phyloP scores from a whole-genome alignment of 2,329 filamentous ascomycete species.

The Fusarium albosuccineum region DNA sequence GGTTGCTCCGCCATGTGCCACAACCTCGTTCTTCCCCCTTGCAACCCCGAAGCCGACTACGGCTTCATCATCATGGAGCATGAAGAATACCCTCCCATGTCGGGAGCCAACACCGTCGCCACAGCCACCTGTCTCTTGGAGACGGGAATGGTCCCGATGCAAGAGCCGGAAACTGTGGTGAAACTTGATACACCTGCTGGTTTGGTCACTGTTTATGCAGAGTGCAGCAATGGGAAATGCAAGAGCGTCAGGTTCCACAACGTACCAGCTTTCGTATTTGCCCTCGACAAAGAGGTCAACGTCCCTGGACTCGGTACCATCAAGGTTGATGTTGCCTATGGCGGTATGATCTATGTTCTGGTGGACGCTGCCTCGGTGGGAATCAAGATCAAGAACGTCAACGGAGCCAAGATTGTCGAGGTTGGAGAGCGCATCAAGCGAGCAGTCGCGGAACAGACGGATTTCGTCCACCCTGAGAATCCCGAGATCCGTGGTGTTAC shows the following conservation, averaged over 20 bases:
- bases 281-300: constrained; percentile 19
- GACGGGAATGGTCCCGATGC: constrained; percentile 35
- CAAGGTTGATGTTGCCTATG: constrained; percentile 34
- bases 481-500: constrained; percentile 28
- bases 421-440: constrained; percentile 35
- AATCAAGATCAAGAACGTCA: constrained; percentile 24
- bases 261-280: constrained; percentile 38
- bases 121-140: constrained; percentile 29
- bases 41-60: constrained; percentile 34
- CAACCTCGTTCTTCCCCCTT: constrained; percentile 29
- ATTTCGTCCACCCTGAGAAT: constrained; percentile 28
- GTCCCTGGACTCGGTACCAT: constrained; percentile 22
- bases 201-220: constrained; percentile 25
- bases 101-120: constrained; percentile 33
- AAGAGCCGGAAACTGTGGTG: constrained; percentile 31
- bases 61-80: constrained; percentile 42
- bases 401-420: constrained; percentile 26
- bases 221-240: constrained; percentile 37
- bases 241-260: constrained; percentile 36
- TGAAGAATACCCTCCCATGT: constrained; percentile 39
- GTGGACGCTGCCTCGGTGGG: constrained; percentile 29
- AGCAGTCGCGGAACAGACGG: constrained; percentile 22
- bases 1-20: constrained; percentile 34
- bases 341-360: constrained; percentile 38
- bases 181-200: constrained; percentile 36